Evolutionary conservation across 2,329 filamentous ascomycete species (phyloP).

Genomic region (Ophiostoma montium): DNA sequence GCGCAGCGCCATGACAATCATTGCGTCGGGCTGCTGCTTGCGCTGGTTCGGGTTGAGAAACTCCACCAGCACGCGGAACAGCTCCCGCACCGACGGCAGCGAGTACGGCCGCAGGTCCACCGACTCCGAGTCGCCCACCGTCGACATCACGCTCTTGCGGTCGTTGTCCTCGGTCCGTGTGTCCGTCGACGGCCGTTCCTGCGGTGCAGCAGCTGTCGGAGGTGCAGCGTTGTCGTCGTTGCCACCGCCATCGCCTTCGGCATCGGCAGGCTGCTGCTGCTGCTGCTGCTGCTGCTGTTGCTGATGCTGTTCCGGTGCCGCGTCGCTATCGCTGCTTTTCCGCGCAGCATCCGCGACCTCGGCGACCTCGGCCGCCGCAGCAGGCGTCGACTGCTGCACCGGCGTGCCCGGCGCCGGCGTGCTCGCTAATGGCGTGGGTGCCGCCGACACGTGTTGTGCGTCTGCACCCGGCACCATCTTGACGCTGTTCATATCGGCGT

Average conservation of each 20-base stretch:
- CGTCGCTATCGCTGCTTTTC: neutral
- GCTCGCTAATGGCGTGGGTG: conserved; percentile 5
- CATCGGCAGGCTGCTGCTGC: neutral
- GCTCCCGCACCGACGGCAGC: conserved; percentile 80
- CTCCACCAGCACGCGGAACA: conserved; percentile 87
- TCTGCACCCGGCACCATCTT: conserved; percentile 73
- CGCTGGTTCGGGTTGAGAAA: conserved; percentile 86
- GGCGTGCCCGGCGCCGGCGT: neutral
- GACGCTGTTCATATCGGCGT: conserved; percentile 57
- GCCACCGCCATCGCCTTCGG: too few species aligned
- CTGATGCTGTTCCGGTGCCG: neutral
- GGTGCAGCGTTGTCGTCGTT: neutral
- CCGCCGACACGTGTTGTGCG: conserved; percentile 11
- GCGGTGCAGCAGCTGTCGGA: neutral
- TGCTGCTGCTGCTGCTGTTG: conserved; percentile 1
- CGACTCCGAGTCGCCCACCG: conserved; percentile 24
- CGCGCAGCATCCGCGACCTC: neutral
- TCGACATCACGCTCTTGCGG: conserved; percentile 11
- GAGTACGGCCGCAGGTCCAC: conserved; percentile 74
- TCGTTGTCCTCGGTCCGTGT: conserved; percentile 8
- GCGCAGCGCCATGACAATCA: conserved; percentile 92
- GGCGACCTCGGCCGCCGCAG: neutral
- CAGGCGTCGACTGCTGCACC: neutral
- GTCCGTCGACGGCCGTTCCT: neutral
- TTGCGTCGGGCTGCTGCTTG: conserved; percentile 84